Base-by-base conservation (phyloP, 1,284 basidiomycete genomes). In the Stereum hirsutum region DNA sequence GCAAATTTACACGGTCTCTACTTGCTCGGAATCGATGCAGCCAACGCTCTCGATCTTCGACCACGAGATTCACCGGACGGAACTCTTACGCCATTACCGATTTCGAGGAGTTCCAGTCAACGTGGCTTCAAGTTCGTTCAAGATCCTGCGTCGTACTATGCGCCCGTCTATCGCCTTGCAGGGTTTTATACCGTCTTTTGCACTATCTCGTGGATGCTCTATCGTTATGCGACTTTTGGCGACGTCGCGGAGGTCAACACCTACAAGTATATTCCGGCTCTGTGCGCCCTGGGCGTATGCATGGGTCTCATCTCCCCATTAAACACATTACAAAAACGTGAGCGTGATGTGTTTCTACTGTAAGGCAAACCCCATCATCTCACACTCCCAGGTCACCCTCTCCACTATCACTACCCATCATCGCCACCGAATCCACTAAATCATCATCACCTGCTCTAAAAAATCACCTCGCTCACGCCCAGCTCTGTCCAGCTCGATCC, bases 1-100 rank as follows among this genome's bases (percentile, higher is more conserved):
- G 77, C 81, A 27, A 96, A 96, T 62, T 65, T 96, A 5, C 91
- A 96, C 61, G 76, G 86, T 37, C 75, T 96, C 31, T 68, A 82
- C 50, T 49, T 70, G 4, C 66, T 85, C n/a, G 81, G 84, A 12
- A 65, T 96, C 33, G 89, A 96, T 59, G 79, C 76, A 1, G 68
- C 75, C 7, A 63, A 70, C 52, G 79, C 79, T 4, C 71, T 96
- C 52, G 81, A 81, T 44, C 62, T 88, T 14, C 69, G 70, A 43
- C 55, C 61, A 31, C 54, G 59, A 42, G 50, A 54, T 36, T 44
- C 54, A 51, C 54, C 61, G 44, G 49, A 52, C 47, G 23, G 41
- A 52, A 48, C 37, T 62, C 54, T 48, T 60, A 49, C 56, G 65
- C 58, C 46, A 57, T 25, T 26, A 14, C 14, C 10, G 23, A 39